Percentiles rank a stretch among this genome's conserved stretches.
phyloP scores from a whole-genome alignment of 108 stramenopile genomes.

The Nitzschia sp. region DNA sequence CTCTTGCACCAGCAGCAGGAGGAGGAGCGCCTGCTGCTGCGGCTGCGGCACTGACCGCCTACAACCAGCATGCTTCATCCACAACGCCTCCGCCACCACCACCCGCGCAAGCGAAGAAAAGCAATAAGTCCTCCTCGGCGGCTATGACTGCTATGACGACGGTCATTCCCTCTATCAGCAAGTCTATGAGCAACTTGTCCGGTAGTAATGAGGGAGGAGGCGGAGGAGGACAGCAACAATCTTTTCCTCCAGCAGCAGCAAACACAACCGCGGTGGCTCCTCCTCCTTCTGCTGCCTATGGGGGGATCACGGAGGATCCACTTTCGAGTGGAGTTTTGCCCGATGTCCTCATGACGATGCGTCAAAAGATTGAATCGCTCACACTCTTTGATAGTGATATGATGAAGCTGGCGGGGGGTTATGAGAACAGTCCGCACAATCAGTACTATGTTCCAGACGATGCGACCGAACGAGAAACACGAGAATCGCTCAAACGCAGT shows the following conservation, averaged over 20 bases:
- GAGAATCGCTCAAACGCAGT: conserved; percentile 71
- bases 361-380: conserved; percentile 79
- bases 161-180: not conserved
- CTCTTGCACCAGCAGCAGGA: not conserved
- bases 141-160: too few relatives aligned
- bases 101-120: not conserved
- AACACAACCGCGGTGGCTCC: not conserved
- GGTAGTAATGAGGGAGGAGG: too few relatives aligned
- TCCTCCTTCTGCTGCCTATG: not conserved
- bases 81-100: conserved; percentile 8
- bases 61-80: too few relatives aligned
- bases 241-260: not conserved
- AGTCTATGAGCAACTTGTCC: not conserved
- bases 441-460: conserved; percentile 23
- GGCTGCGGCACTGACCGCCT: not conserved
- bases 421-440: conserved; percentile 5
- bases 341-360: conserved; percentile 72
- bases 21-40: not conserved
- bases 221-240: too few relatives aligned
- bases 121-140: not conserved
- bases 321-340: conserved; percentile 56
- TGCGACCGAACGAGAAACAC: conserved; percentile 47
- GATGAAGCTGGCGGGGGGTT: conserved; percentile 40
- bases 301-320: conserved; percentile 10
- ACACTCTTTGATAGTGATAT: conserved; percentile 71